A percentile compares a stretch with the other conserved stretches of the same genome.
These are phyloP conservation scores for Neonectria hederae DNA, from an alignment of 2,329 filamentous ascomycete species.

Conservation along the genomic window DNA sequence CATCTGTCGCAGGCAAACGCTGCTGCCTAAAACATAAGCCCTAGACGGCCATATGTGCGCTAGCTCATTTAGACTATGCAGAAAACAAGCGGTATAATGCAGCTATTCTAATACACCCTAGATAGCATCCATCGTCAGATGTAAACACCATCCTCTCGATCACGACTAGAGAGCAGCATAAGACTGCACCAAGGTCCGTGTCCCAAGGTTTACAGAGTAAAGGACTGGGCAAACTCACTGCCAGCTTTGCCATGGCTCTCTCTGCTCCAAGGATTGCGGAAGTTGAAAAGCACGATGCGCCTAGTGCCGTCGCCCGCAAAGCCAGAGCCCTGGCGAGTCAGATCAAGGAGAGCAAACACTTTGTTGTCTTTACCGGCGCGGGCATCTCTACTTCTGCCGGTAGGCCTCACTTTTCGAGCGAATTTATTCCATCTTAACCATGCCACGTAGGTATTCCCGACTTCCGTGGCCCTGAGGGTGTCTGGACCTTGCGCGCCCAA, in stretches of 20 bases:
- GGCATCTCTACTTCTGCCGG: constrained; percentile 59
- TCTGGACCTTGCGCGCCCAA: constrained; percentile 56
- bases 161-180: neutral
- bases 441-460: constrained; percentile 54
- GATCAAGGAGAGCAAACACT: constrained; percentile 55
- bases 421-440: fast-evolving
- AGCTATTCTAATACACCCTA: neutral
- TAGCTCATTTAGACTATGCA: neutral
- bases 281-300: constrained; percentile 26
- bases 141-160: neutral
- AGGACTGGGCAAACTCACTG: neutral
- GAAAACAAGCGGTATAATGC: neutral
- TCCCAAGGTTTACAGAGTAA: neutral
- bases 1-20: neutral
- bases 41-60: neutral
- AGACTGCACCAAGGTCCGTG: neutral
- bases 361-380: constrained; percentile 58
- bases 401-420: constrained; percentile 7
- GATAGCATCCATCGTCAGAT: neutral
- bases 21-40: neutral
- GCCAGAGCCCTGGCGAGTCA: constrained; percentile 48
- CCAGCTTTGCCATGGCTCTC: constrained; percentile 20
- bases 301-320: constrained; percentile 43
- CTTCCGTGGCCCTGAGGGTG: constrained; percentile 58
- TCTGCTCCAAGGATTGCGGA: constrained; percentile 27